Conservation (phyloP, 1,284 basidiomycete genomes). For the Cutaneotrichosporon dermatis region DNA sequence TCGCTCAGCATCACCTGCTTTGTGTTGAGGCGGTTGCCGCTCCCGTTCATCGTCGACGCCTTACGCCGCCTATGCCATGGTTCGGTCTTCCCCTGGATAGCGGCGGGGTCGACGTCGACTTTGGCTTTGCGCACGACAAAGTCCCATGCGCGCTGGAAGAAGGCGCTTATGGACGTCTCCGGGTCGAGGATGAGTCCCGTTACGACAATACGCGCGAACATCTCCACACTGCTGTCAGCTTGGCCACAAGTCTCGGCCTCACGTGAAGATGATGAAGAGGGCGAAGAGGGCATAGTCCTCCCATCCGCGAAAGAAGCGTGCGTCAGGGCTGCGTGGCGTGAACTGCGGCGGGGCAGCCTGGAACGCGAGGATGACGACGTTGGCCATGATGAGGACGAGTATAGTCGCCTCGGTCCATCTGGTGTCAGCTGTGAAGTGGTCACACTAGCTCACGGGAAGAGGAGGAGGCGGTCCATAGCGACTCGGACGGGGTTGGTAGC, state of each 20-base stretch:
- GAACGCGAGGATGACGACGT: constrained; percentile 75
- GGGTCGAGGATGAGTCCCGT: constrained; percentile 90
- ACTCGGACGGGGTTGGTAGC: constrained; percentile 62
- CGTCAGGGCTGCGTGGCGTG: constrained; percentile 44
- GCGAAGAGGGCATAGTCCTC: constrained; percentile 78
- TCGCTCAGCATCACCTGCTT: constrained; percentile 27
- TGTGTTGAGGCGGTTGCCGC: background rate
- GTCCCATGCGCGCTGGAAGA: constrained; percentile 27
- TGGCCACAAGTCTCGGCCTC: constrained; percentile 35
- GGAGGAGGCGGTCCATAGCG: constrained; percentile 62
- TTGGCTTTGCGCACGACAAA: constrained; percentile 4
- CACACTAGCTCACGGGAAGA: constrained; percentile 59
- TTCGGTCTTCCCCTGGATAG: background rate
- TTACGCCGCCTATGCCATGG: constrained; percentile 5
- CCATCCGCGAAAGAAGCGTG: constrained; percentile 71
- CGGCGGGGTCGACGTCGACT: constrained; percentile 3
- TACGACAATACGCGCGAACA: constrained; percentile 81
- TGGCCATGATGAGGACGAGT: constrained; percentile 74
- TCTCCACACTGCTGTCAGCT: constrained; percentile 62
- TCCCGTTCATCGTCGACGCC: background rate
- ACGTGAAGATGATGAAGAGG: constrained; percentile 84
- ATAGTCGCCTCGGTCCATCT: constrained; percentile 86
- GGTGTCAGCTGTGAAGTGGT: background rate
- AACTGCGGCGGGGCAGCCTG: constrained; percentile 62
- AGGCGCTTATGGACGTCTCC: constrained; percentile 58